These are phyloP conservation scores for Amorphotheca resinae DNA, from an alignment of 495 filamentous ascomycete genomes.

Conservation along the genomic window DNA sequence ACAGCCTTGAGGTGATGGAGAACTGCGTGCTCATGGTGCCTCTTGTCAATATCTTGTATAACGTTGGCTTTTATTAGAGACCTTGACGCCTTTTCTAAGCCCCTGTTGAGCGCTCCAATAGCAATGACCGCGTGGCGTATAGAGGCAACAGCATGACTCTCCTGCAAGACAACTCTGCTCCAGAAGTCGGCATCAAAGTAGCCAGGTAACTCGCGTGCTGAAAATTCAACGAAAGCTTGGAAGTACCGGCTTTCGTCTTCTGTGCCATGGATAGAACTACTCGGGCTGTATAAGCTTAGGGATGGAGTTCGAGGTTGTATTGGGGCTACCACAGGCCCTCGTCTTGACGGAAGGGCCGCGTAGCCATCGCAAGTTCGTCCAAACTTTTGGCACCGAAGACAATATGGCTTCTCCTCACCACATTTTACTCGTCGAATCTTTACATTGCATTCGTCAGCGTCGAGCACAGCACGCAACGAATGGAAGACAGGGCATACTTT, in stretches of 20 bases:
- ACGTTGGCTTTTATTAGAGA: slow-evolving; percentile 16
- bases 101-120: slow-evolving; percentile 49
- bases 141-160: slow-evolving; percentile 43
- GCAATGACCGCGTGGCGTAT: slow-evolving; percentile 57
- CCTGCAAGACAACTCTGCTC: slow-evolving; percentile 42
- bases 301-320: slow-evolving; percentile 13
- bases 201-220: slow-evolving; percentile 44
- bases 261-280: slow-evolving; percentile 8
- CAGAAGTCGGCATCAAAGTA: slow-evolving; percentile 44
- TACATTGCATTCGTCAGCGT: slow-evolving; percentile 1
- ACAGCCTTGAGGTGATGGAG: slow-evolving; percentile 16
- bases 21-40: slow-evolving; percentile 14
- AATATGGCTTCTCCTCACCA: slow-evolving; percentile 41
- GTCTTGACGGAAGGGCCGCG: not conserved
- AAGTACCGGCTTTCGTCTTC: slow-evolving; percentile 43
- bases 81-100: slow-evolving; percentile 15
- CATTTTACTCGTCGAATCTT: slow-evolving; percentile 40
- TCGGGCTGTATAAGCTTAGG: slow-evolving; percentile 4
- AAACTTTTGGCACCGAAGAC: slow-evolving; percentile 38
- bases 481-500: slow-evolving; percentile 10
- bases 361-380: slow-evolving; percentile 43
- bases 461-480: too few relatives aligned
- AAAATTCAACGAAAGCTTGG: slow-evolving; percentile 43
- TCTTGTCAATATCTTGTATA: slow-evolving; percentile 14
- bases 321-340: not conserved